Evolutionary conservation across 129 eudicot genomes (phyloP), one percentile per base, ranked within the genome.

Genomic region (Logfia minima): DNA sequence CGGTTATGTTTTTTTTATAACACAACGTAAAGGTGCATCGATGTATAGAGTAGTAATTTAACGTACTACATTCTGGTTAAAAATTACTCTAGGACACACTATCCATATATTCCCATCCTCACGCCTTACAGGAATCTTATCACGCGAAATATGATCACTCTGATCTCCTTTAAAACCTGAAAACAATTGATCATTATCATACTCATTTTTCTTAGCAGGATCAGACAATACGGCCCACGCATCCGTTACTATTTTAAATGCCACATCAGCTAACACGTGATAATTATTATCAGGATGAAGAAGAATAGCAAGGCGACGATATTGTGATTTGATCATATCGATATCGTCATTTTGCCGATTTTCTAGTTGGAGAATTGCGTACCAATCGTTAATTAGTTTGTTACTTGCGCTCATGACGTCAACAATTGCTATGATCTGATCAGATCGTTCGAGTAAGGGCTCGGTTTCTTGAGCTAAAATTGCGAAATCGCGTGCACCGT

Each of bases 381-480:
- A 77, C 75, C 75, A 69, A 58, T 77, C 37, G 22, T 68, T 56
- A 23, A 77, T 77, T 4, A 41, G 61, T 35, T 56, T 56, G 21
- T 68, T 58, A 16, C 43, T 67, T 48, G 81, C 62, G 62, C 5
- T 69, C 16, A 77, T 8, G 48, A 77, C 81, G 60, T 77, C 81
- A 10, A 48, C 59, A 5, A 77, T 39, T 21, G 81, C 76, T 43
- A 77, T 22, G 61, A 77, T 77, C 75, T 28, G 32, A 26, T 68
- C 81, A 19, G 81, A 68, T 13, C 75, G 70, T 7, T 58, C 48
- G 22, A 56, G 31, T 58, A 69, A 77, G 3, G 81, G 81, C 11
- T 77, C 81, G 8, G 81, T 58, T 58, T 92, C 98, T 53, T 90
- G 96, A 35, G 98, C 98, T 5, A 90, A 56, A 16, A 90, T 65